A percentile compares a stretch with the other conserved stretches of the same genome.
These are phyloP conservation scores for Scorias spongiosa DNA, from an alignment of 2,329 filamentous ascomycete species.

Conservation along the genomic window DNA sequence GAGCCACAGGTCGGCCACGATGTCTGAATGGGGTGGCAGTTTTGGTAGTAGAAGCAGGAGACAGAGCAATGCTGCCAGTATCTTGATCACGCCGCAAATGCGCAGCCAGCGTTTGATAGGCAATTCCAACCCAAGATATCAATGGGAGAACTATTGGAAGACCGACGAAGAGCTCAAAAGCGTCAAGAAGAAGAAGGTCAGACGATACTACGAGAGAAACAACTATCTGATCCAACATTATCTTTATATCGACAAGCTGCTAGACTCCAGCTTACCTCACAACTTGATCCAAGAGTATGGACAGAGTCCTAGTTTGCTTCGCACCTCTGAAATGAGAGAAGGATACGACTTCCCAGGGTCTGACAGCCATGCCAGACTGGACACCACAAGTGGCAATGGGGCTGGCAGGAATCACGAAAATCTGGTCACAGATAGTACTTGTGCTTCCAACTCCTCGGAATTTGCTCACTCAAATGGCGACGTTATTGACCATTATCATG, in stretches of 20 bases:
- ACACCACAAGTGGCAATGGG: constrained; percentile 1
- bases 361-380: neutral
- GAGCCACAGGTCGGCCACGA: constrained; percentile 3
- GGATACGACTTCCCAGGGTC: neutral
- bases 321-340: constrained; percentile 25
- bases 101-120: constrained; percentile 78
- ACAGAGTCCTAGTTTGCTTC: constrained; percentile 31
- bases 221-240: constrained; percentile 86
- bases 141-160: constrained; percentile 78
- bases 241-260: constrained; percentile 76
- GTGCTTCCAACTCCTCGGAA: constrained; percentile 1
- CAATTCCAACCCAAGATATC: constrained; percentile 70
- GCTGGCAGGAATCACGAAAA: constrained; percentile 37
- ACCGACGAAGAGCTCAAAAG: constrained; percentile 55
- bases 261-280: constrained; percentile 86
- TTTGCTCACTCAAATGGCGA: constrained; percentile 3
- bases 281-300: constrained; percentile 84
- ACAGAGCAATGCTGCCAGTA: constrained; percentile 27
- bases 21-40: constrained; percentile 3
- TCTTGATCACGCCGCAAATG: constrained; percentile 48
- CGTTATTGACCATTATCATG: constrained; percentile 3
- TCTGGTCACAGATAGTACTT: constrained; percentile 51
- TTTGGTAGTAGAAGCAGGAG: constrained; percentile 18
- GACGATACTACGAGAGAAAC: constrained; percentile 75
- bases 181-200: constrained; percentile 60